phyloP scores from a whole-genome alignment of 1,284 basidiomycete species.

The Cutaneotrichosporon cavernicola region DNA sequence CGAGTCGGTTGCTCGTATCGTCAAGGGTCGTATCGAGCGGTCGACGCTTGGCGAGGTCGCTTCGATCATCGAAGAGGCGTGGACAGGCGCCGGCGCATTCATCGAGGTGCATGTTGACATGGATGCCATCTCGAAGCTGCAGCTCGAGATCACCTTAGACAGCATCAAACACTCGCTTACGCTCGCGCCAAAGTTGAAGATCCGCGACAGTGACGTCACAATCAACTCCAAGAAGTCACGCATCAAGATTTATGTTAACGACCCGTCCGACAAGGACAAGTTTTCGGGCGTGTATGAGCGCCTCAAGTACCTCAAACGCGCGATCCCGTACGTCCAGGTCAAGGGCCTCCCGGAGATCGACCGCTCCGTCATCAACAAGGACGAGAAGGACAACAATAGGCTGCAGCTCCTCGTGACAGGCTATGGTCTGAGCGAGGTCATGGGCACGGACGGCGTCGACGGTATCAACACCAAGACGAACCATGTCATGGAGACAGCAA shows the following conservation, averaged over 20 bases:
- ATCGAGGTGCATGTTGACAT: constrained; percentile 91
- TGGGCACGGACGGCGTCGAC: constrained; percentile 94
- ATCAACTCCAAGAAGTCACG: constrained; percentile 28
- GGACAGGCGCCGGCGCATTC: constrained; percentile 88
- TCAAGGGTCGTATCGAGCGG: constrained; percentile 95
- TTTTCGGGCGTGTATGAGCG: constrained; percentile 65
- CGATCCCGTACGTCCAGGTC: constrained; percentile 78
- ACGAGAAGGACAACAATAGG: constrained; percentile 74
- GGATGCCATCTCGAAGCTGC: constrained; percentile 83
- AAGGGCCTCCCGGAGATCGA: constrained; percentile 86
- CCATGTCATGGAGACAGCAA: constrained; percentile 93
- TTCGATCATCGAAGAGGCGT: constrained; percentile 90
- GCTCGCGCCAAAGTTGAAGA: constrained; percentile 82
- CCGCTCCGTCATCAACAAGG: constrained; percentile 88
- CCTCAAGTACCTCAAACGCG: constrained; percentile 77
- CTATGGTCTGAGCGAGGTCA: constrained; percentile 95
- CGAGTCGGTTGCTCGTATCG: constrained; percentile 90
- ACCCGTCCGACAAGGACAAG: constrained; percentile 59
- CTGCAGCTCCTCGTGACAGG: constrained; percentile 79
- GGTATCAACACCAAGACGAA: constrained; percentile 92
- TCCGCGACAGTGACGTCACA: constrained; percentile 69
- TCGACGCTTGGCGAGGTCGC: constrained; percentile 94
- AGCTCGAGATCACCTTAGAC: constrained; percentile 90
- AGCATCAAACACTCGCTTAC: constrained; percentile 92
- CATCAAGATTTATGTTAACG: constrained; percentile 31